Evolutionary conservation across 1,284 basidiomycete species (phyloP).

Genomic region (Irpex sp.): DNA sequence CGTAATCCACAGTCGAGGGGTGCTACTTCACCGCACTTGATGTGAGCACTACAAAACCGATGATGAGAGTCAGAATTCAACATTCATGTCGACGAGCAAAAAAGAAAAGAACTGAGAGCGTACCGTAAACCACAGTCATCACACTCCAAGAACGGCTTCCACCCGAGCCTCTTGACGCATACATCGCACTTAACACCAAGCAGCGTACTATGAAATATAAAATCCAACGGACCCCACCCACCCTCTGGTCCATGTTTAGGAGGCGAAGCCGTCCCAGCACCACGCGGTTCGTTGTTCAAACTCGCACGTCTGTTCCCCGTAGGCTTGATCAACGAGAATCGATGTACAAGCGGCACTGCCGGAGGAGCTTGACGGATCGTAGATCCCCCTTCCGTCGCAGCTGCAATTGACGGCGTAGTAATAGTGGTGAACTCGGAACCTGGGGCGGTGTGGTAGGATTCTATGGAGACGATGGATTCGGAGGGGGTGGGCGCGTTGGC

Average conservation of each 20-base stretch:
- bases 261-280: conserved; percentile 25
- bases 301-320: conserved; percentile 45
- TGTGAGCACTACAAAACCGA: conserved; percentile 55
- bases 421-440: conserved; percentile 34
- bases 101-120: conserved; percentile 24
- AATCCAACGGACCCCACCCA: conserved; percentile 72
- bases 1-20: conserved; percentile 71
- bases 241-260: conserved; percentile 29
- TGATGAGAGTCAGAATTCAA: background rate
- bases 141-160: conserved; percentile 82
- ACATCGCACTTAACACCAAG: conserved; percentile 77
- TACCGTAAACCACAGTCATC: conserved; percentile 82
- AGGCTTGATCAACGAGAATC: conserved; percentile 83
- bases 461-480: conserved; percentile 55
- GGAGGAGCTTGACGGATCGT: conserved; percentile 42
- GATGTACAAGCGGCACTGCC: conserved; percentile 55
- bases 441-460: conserved; percentile 67
- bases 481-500: conserved; percentile 25
- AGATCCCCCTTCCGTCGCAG: conserved; percentile 71
- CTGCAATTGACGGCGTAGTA: conserved; percentile 42
- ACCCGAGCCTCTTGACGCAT: conserved; percentile 77
- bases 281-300: conserved; percentile 11
- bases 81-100: too few species aligned
- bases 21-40: conserved; percentile 80
- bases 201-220: conserved; percentile 69